Evolutionary conservation across 148 eudicot genomes (phyloP), one percentile per base, ranked within the genome.

Genomic region (Mesembryanthemum crystallinum): DNA sequence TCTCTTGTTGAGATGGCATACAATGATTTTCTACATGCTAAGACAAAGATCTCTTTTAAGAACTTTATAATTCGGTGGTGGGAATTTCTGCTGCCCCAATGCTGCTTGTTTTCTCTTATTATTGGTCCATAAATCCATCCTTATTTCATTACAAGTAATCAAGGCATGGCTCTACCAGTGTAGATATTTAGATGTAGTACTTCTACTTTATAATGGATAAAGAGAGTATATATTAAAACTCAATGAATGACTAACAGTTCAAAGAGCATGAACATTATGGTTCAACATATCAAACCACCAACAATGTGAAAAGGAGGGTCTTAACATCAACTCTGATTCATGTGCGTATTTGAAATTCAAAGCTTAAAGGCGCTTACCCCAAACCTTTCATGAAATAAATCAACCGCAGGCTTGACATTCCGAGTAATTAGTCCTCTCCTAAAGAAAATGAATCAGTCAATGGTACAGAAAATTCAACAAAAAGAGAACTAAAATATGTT

Each of bases 351-450:
- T 29, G 20, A 30, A 47, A 32, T 63, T 57, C 49, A 62, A 49
- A 32, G 18, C 20, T 35, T 54, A 43, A 79, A 75, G 70, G 64
- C 61, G 42, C 89, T 84, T 89, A 94, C 98, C 90, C 92, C 93
- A 72, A 94, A 92, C 73, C 86, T 86, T 73, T 29, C 66, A 73
- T 94, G 98, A 85, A 94, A 94, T 81, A 92, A 71, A 78, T 94
- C 97, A 83, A 92, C 97, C 59, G 93, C 88, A 69, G 80, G 77
- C 86, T 90, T 94, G 73, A 92, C 96, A 90, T 94, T 94, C 79
- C 98, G 90, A 62, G 98, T 94, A 69, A 94, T 94, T 72, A 94
- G 80, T 80, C 98, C 98, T 84, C 93, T 89, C 86, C 98, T 94
- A 93, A 76, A 33, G 39, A 66, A 77, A 69, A 32, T 66, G 52